These are phyloP conservation scores for Colletotrichum sp. DNA, from an alignment of 2,329 filamentous ascomycete genomes.

Conservation along the genomic window DNA sequence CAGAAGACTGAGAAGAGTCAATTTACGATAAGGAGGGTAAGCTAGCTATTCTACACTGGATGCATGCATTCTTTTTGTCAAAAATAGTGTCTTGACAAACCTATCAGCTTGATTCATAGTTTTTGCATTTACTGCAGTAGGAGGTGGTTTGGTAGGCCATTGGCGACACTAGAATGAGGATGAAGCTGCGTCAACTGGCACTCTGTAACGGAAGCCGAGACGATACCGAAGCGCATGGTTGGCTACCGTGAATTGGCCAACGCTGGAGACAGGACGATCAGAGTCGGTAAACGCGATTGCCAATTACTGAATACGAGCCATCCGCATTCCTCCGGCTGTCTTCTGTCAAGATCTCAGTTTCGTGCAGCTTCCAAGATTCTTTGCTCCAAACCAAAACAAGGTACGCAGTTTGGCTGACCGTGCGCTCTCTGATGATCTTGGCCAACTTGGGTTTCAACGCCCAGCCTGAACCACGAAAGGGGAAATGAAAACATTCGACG, in stretches of 20 bases:
- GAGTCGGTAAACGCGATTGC: background rate
- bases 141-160: background rate
- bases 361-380: background rate
- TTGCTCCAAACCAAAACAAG: background rate
- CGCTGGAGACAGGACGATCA: background rate
- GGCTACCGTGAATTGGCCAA: background rate
- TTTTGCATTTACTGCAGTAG: too few relatives aligned
- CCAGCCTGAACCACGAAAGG: background rate
- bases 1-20: too few relatives aligned
- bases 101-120: background rate
- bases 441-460: background rate
- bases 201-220: background rate
- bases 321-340: background rate
- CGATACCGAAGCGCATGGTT: background rate
- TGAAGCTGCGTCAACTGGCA: background rate
- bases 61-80: rapidly evolving
- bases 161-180: background rate
- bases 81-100: background rate
- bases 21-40: background rate
- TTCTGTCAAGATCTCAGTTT: background rate
- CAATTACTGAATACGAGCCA: background rate
- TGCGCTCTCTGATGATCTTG: background rate
- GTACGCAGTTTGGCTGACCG: background rate
- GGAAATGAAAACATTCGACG: background rate
- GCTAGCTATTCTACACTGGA: background rate